Conservation (phyloP, 2,329 filamentous ascomycete species). For the Zymoseptoria brevis region DNA sequence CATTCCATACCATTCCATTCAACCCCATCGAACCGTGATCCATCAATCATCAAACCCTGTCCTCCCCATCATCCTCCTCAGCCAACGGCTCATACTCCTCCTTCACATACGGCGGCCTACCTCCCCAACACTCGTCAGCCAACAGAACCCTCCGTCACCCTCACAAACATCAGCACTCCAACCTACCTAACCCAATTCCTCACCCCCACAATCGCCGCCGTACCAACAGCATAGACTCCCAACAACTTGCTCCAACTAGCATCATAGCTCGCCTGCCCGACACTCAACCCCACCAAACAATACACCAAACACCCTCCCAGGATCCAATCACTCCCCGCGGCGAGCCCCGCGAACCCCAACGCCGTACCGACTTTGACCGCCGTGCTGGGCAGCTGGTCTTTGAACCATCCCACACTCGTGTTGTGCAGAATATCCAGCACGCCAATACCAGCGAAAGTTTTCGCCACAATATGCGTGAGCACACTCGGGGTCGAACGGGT, state of each 20-base stretch:
- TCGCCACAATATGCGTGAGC: conserved; percentile 51
- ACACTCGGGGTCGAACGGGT: conserved; percentile 43
- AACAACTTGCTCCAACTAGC: conserved; percentile 45
- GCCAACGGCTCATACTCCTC: conserved; percentile 19
- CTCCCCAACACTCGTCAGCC: conserved; percentile 3
- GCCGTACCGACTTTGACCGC: conserved; percentile 47
- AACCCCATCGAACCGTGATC: no score
- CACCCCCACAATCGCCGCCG: conserved; percentile 46
- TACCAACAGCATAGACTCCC: conserved; percentile 44
- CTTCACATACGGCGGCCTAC: conserved; percentile 27
- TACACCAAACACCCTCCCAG: conserved; percentile 53
- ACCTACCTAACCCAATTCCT: conserved; percentile 48
- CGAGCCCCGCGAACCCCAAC: conserved; percentile 45
- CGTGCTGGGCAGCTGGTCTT: conserved; percentile 39
- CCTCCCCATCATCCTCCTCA: conserved; percentile 20
- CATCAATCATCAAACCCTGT: neutral
- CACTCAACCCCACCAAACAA: conserved; percentile 47
- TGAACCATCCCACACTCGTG: conserved; percentile 48
- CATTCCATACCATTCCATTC: no score
- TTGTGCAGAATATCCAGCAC: conserved; percentile 54
- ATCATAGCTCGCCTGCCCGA: conserved; percentile 47
- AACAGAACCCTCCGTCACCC: neutral
- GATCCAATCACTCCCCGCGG: conserved; percentile 50
- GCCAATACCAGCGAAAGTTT: conserved; percentile 54
- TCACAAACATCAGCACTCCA: conserved; percentile 1